Base-by-base conservation (phyloP, 352 stramenopile genomes). In the Phytophthora megakarya region DNA sequence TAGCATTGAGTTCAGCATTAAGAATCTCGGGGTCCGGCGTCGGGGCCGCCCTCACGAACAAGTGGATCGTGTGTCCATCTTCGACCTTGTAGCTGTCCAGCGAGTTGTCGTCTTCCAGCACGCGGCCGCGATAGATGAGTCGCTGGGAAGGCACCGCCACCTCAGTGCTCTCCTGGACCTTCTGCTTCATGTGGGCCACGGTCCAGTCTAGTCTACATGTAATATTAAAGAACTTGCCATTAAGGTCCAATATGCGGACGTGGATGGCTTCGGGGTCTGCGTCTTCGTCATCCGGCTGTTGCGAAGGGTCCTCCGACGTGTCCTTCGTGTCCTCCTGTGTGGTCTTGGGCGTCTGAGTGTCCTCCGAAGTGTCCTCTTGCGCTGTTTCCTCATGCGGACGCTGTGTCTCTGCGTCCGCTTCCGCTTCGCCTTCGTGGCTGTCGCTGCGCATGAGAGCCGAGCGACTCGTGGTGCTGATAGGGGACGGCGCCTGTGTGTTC, bases 51-150 rank as follows among this genome's bases (percentile, higher is more conserved):
- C 88, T 76, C 38, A 96, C 90, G 47, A 98, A 96, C 57, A 97
- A 72, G 64, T 98, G 92, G 39, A 98, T 80, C 9, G 87, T 97
- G 61, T 97, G 89, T 9, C 90, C 92, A 37, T 96, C 80, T 55
- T 97, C 91, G 4, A 98, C 81, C 44, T 96, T 95, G 70, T 97
- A 97, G 18, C 81, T 78, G 8, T 66, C 72, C 7, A 98, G 72
- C 5, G 70, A 46, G 30, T 81, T 64, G 3, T 88, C 83, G 53
- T 97, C 92, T 26, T 94, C 87, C 3, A 98, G 77, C 44, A 97
- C 88, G 28, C 88, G 87, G 23, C 92, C 92, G 21, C 91, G 81
- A 61, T 97, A 98, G 59, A 98, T 98, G 32, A 98, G 81, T 22
- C 92, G 77, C 75, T 98, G 92, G 10, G 84, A 79, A 11, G 75